A percentile compares a stretch with the other conserved stretches of the same genome.
phyloP scores from a whole-genome alignment of 2,329 filamentous ascomycete species.

The Fusarium floridanum region DNA sequence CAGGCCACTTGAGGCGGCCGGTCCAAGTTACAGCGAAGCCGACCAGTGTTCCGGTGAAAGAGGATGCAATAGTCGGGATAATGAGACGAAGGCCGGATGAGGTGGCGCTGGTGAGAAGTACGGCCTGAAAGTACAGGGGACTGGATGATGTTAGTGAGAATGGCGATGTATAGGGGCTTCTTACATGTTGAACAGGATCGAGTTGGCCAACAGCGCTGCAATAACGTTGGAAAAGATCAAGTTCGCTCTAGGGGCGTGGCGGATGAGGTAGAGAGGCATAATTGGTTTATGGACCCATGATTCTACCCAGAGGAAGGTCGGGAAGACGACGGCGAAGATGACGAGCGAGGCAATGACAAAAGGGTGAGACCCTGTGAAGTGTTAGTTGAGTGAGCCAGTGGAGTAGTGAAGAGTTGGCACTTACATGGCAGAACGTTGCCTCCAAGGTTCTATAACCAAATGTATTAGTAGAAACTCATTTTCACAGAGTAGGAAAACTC shows the following conservation, averaged over 20 bases:
- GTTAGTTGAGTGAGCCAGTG: slow-evolving; percentile 12
- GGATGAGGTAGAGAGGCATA: slow-evolving; percentile 69
- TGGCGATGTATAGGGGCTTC: slow-evolving; percentile 25
- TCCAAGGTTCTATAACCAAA: slow-evolving; percentile 64
- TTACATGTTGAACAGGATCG: slow-evolving; percentile 71
- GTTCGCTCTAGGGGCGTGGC: slow-evolving; percentile 65
- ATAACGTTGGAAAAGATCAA: slow-evolving; percentile 69
- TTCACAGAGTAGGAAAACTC: slow-evolving; percentile 41
- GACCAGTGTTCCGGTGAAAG: slow-evolving; percentile 66
- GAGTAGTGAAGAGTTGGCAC: slow-evolving; percentile 27
- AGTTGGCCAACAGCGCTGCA: slow-evolving; percentile 64
- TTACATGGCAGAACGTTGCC: slow-evolving; percentile 73
- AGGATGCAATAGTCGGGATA: slow-evolving; percentile 70
- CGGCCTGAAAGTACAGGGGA: slow-evolving; percentile 82
- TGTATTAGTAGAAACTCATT: slow-evolving; percentile 5
- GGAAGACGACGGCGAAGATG: slow-evolving; percentile 62
- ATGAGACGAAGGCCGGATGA: slow-evolving; percentile 79
- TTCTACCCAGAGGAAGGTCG: slow-evolving; percentile 66
- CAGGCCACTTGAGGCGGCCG: slow-evolving; percentile 70
- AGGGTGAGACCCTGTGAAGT: slow-evolving; percentile 66
- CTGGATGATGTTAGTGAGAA: slow-evolving; percentile 49
- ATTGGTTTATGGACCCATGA: slow-evolving; percentile 65
- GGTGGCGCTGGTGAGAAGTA: slow-evolving; percentile 77
- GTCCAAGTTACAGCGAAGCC: slow-evolving; percentile 74
- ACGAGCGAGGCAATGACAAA: slow-evolving; percentile 66